Percentiles rank a stretch among this genome's conserved stretches.
Evolutionary conservation across 805 yeast species (phyloP).

Genomic region (Vanderwaltozyma yarrowii): DNA sequence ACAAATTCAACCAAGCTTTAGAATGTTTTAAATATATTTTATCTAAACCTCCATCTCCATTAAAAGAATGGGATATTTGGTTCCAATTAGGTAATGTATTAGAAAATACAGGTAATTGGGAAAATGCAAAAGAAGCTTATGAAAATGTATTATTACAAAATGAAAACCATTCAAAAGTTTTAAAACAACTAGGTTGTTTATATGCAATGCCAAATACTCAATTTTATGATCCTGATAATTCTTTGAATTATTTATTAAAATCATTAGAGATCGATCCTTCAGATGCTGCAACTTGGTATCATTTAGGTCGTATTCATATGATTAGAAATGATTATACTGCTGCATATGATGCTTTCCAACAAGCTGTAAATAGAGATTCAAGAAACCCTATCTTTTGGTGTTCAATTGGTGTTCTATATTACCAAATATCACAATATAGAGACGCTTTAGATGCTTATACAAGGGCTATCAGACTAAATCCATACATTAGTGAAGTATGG

Average conservation of each 20-base stretch:
- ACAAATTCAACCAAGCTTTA: slow-evolving; percentile 71
- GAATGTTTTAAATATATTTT: slow-evolving; percentile 92
- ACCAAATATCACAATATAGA: slow-evolving; percentile 89
- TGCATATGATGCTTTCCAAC: slow-evolving; percentile 97
- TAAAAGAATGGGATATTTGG: slow-evolving; percentile 96
- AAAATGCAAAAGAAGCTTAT: slow-evolving; percentile 88
- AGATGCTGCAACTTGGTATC: slow-evolving; percentile 96
- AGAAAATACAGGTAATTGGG: slow-evolving; percentile 86
- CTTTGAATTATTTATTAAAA: slow-evolving; percentile 70
- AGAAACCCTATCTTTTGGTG: slow-evolving; percentile 98
- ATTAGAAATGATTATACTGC: slow-evolving; percentile 87
- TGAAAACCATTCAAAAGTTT: slow-evolving; percentile 90
- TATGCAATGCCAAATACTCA: slow-evolving; percentile 53
- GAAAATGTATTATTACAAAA: slow-evolving; percentile 82
- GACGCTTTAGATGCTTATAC: slow-evolving; percentile 99
- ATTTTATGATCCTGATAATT: slow-evolving; percentile 74
- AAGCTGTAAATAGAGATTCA: slow-evolving; percentile 92
- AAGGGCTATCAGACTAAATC: slow-evolving; percentile 88
- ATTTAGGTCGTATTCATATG: slow-evolving; percentile 94
- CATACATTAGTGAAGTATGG: slow-evolving; percentile 96
- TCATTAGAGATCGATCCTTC: slow-evolving; percentile 79
- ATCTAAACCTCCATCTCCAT: slow-evolving; percentile 85
- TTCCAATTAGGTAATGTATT: slow-evolving; percentile 94
- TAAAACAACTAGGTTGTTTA: slow-evolving; percentile 92
- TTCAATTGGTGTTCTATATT: slow-evolving; percentile 86